Evolutionary conservation across 2,329 filamentous ascomycete species (phyloP), one percentile per base, ranked within the genome.

Genomic region (Coniella lustricola): DNA sequence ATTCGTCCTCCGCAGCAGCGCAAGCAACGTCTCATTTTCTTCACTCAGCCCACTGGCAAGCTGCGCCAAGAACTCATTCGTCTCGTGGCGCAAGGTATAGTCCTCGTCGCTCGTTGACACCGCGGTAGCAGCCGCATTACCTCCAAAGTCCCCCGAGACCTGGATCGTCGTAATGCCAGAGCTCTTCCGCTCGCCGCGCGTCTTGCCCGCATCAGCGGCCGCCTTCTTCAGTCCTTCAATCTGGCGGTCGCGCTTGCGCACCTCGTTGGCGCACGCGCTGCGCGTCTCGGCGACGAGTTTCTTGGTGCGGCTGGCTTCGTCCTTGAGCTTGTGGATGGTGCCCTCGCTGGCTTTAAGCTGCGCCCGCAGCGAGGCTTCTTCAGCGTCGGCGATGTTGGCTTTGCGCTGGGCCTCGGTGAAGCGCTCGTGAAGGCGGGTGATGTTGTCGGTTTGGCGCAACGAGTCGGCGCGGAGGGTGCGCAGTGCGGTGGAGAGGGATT

Each of bases 201-300:
- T 81, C 55, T 81, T 77, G 40, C 75, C 80, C 60, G 79, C 77
- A 46, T 93, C 87, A 3, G 81, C 76, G 53, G 97, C 75, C 62
- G 95, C 89, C 57, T 84, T 85, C 72, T 96, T 97, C 54, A 98
- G 73, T 35, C 83, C 82, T 55, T 95, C 87, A 55, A 97, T 84
- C 66, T 95, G 87, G 38, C 89, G 75, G 62, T 98, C 93, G 36
- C 91, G 82, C 61, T 94, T 91, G 52, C 91, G 83, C 39, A 96
- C 80, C 61, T 98, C 93, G 56, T 89, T 95, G 43, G 89, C 84
- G 65, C 90, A 97, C 55, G 90, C 84, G 7, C 85, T 81, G 52
- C 91, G 82, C 2, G 93, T 85, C 65, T 97, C 91, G 25, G 85
- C 79, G 2, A 95, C 81, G 3, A 87, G 79, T 0, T 81, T 76